Conservation (phyloP, 306 rosid genomes). For the Carpinus viminea region DNA sequence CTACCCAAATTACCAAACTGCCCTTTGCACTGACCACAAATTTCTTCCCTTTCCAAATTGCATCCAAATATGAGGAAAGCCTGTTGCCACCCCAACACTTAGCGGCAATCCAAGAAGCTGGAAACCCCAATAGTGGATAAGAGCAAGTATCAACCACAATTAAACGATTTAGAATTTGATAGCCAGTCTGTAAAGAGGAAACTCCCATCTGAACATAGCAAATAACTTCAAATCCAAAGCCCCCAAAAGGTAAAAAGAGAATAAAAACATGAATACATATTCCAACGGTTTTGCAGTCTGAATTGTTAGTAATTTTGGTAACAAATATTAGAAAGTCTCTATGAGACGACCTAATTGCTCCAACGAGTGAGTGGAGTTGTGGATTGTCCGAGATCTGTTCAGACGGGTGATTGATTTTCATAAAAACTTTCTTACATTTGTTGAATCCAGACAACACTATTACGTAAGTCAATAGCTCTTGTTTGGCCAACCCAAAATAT, state of each 20-base stretch:
- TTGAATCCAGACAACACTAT: too few species aligned
- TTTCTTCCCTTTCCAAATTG: too few species aligned
- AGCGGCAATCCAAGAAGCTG: conserved; percentile 14
- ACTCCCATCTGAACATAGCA: conserved; percentile 38
- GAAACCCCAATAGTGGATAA: conserved; percentile 27
- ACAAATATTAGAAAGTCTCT: background rate
- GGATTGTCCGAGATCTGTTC: too few species aligned
- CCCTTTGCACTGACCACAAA: conserved; percentile 11
- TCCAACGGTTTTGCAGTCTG: too few species aligned
- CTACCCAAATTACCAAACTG: conserved; percentile 20
- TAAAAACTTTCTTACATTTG: too few species aligned
- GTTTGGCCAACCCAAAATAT: conserved; percentile 26
- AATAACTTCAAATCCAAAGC: conserved; percentile 15
- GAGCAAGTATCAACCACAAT: conserved; percentile 10
- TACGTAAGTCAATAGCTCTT: conserved; percentile 1
- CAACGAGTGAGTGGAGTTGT: too few species aligned
- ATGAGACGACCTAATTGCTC: too few species aligned
- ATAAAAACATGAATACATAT: background rate
- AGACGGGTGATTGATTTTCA: too few species aligned
- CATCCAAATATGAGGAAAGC: background rate
- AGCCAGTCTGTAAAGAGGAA: conserved; percentile 52
- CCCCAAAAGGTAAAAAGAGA: background rate
- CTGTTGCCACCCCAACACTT: background rate
- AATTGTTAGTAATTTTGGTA: too few species aligned
- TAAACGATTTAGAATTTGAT: background rate